A percentile compares a stretch with the other conserved stretches of the same genome.
Conservation (phyloP, 306 rosid genomes). For the Comarum palustre region DNA sequence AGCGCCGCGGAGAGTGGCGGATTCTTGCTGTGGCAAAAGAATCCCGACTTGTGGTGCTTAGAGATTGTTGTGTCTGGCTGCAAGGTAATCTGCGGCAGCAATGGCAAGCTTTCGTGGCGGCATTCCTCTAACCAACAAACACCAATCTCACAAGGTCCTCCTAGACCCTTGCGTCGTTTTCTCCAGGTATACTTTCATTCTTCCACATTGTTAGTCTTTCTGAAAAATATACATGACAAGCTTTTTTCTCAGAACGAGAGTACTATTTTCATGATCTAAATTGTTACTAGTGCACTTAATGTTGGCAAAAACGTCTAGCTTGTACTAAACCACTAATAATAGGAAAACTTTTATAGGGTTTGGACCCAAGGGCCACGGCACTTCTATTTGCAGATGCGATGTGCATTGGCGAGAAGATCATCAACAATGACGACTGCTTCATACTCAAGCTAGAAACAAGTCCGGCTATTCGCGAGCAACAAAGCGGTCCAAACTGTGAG, state of each 20-base stretch:
- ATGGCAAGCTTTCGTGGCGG: slow-evolving; percentile 83
- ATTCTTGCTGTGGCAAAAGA: slow-evolving; percentile 85
- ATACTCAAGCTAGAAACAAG: slow-evolving; percentile 72
- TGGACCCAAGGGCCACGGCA: slow-evolving; percentile 90
- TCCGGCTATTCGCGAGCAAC: slow-evolving; percentile 68
- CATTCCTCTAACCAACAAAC: slow-evolving; percentile 80
- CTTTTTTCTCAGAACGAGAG: background rate
- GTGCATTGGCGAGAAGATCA: slow-evolving; percentile 82
- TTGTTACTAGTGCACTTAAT: background rate
- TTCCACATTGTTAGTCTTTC: background rate
- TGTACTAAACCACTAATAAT: background rate
- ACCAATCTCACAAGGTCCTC: slow-evolving; percentile 64
- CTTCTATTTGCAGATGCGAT: slow-evolving; percentile 70
- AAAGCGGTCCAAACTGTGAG: slow-evolving; percentile 59
- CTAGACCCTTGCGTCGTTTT: slow-evolving; percentile 89
- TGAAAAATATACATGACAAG: background rate
- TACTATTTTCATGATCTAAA: background rate
- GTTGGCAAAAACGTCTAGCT: background rate
- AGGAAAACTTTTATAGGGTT: slow-evolving; percentile 41
- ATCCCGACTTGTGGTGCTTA: slow-evolving; percentile 81
- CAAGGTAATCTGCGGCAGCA: slow-evolving; percentile 76
- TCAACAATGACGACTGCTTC: slow-evolving; percentile 77
- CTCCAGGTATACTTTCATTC: slow-evolving; percentile 50
- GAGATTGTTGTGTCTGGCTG: slow-evolving; percentile 77
- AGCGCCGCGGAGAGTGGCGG: slow-evolving; percentile 64